phyloP scores from a whole-genome alignment of 768 basidiomycete species.

The Pulveroboletus frians region DNA sequence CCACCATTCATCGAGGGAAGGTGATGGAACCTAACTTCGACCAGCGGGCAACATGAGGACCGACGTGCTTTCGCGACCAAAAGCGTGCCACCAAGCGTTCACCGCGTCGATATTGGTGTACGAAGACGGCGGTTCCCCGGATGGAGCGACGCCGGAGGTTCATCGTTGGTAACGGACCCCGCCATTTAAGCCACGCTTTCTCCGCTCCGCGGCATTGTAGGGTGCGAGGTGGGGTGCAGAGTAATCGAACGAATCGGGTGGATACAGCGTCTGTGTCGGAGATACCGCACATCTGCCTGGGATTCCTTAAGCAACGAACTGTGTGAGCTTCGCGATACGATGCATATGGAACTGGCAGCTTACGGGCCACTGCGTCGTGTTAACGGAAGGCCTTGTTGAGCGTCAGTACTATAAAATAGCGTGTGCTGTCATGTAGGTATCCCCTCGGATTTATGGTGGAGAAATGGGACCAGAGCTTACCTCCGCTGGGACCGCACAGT shows the following conservation, averaged over 20 bases:
- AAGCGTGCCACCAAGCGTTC: slow-evolving; percentile 1
- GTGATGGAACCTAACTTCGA: neutral
- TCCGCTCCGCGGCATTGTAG: neutral
- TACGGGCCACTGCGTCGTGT: neutral
- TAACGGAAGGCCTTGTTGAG: neutral
- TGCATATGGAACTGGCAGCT: neutral
- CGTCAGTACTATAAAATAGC: neutral
- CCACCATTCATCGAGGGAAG: neutral
- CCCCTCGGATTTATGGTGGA: neutral
- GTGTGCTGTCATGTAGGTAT: neutral
- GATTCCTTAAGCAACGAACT: neutral
- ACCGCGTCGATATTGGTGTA: slow-evolving; percentile 2
- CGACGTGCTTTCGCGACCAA: slow-evolving; percentile 8
- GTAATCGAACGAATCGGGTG: neutral
- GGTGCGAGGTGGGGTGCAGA: neutral
- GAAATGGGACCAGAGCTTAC: slow-evolving; percentile 1
- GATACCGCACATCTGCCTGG: neutral
- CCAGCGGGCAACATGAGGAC: slow-evolving; percentile 4
- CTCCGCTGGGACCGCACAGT: neutral
- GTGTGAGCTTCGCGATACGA: neutral
- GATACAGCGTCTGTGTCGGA: neutral
- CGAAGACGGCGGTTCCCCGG: slow-evolving; percentile 12
- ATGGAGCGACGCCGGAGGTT: neutral
- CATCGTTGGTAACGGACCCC: slow-evolving; percentile 11
- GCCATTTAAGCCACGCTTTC: slow-evolving; percentile 16